Conservation (phyloP, 352 stramenopile genomes). For the Globisporangium mamillatum region DNA sequence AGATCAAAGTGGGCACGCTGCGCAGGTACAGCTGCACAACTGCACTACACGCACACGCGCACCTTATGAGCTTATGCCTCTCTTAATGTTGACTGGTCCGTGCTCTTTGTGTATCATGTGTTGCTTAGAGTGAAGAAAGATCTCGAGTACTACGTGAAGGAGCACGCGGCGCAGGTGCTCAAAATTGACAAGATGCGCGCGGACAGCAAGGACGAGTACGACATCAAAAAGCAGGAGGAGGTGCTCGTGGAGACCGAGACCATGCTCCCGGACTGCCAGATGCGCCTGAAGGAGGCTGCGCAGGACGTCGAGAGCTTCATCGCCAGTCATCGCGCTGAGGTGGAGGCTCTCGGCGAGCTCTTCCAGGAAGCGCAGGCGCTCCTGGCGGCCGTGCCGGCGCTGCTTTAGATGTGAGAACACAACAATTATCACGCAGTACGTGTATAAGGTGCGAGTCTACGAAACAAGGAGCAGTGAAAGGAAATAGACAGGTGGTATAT, state of each 20-base stretch:
- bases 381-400: slow-evolving; percentile 32
- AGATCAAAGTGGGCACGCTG: slow-evolving; percentile 82
- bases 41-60: not conserved
- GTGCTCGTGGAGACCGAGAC: slow-evolving; percentile 78
- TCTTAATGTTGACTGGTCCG: not conserved
- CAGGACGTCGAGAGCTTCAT: slow-evolving; percentile 57
- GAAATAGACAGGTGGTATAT: slow-evolving; percentile 9
- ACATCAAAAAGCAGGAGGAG: slow-evolving; percentile 80
- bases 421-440: not conserved
- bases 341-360: slow-evolving; percentile 29
- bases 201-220: slow-evolving; percentile 57
- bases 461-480: not conserved
- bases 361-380: slow-evolving; percentile 52
- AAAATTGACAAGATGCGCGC: slow-evolving; percentile 71
- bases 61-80: not conserved
- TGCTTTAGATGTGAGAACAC: slow-evolving; percentile 17
- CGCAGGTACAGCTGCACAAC: slow-evolving; percentile 27
- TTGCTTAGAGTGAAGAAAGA: slow-evolving; percentile 74
- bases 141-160: slow-evolving; percentile 78
- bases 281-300: slow-evolving; percentile 55
- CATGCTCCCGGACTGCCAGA: slow-evolving; percentile 79
- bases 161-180: slow-evolving; percentile 47
- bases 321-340: slow-evolving; percentile 30
- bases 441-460: not conserved
- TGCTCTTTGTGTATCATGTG: not conserved